Percentiles rank a stretch among this genome's conserved stretches.
Evolutionary conservation across 805 yeast genomes (phyloP).

Genomic region (Lipomyces yamadae): DNA sequence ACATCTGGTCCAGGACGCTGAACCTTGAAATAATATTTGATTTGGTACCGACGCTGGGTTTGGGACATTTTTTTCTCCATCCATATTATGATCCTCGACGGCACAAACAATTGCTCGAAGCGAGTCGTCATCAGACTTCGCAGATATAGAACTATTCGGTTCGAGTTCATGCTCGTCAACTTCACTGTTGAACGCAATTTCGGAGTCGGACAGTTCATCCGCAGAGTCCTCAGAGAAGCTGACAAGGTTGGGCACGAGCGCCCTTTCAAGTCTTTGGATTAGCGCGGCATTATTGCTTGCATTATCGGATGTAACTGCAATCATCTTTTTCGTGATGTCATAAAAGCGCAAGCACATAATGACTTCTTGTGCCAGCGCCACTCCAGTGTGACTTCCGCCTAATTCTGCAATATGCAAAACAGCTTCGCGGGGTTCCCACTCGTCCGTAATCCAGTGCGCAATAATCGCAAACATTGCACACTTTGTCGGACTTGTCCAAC

Average conservation of each 20-base stretch:
- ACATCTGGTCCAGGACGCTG: not conserved
- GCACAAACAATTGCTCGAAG: not conserved
- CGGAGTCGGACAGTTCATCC: not conserved
- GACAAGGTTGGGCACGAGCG: not conserved
- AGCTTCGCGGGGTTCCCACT: conserved; percentile 2
- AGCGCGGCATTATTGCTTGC: conserved; percentile 1
- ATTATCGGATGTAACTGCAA: conserved; percentile 1
- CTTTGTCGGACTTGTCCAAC: no score
- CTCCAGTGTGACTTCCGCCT: not conserved
- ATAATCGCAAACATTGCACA: not conserved
- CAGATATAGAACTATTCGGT: not conserved
- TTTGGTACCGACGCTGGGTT: not conserved
- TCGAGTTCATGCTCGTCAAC: no score
- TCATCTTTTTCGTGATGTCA: conserved; percentile 1
- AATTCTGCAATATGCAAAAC: not conserved
- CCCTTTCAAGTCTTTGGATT: not conserved
- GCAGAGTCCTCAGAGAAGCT: not conserved
- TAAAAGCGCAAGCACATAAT: not conserved
- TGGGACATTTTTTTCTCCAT: not conserved
- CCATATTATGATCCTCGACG: not conserved
- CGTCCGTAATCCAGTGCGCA: conserved; percentile 4
- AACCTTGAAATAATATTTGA: not conserved
- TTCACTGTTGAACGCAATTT: no score
- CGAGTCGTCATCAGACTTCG: not conserved
- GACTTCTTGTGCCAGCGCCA: not conserved